Conservation (phyloP, 139 green algal genomes). For the Micractinium sp. region DNA sequence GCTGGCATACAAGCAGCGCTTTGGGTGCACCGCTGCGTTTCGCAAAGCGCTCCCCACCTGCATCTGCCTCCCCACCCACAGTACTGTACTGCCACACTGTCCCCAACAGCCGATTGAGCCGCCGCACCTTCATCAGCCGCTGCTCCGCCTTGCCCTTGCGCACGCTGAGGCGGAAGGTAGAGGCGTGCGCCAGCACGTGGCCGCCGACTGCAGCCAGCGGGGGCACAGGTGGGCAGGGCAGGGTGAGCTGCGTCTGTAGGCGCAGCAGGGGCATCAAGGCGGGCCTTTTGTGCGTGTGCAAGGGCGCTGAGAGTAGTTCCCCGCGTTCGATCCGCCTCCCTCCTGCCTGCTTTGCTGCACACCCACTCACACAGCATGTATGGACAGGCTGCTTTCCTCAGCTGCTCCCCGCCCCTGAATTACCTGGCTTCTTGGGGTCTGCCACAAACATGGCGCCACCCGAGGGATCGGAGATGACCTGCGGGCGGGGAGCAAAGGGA, state of each 20-base stretch:
- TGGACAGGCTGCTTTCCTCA: background rate
- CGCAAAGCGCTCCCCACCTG: no score
- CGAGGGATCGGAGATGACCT: constrained; percentile 78
- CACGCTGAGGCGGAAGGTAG: constrained; percentile 67
- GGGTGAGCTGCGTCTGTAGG: background rate
- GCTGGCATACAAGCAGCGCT: no score
- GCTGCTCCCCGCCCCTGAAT: background rate
- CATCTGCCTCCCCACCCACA: no score
- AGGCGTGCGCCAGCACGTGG: constrained; percentile 87
- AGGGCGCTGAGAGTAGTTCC: no score
- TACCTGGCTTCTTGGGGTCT: constrained; percentile 44
- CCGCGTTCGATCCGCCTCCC: no score
- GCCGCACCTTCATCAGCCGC: constrained; percentile 83
- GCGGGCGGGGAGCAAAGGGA: background rate
- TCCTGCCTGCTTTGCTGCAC: background rate
- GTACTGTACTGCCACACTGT: background rate
- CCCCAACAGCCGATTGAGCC: background rate
- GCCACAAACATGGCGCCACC: constrained; percentile 86
- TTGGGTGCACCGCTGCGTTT: no score
- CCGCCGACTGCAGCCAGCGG: constrained; percentile 37
- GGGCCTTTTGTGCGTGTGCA: background rate
- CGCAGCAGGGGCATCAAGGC: background rate
- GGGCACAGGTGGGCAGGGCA: background rate
- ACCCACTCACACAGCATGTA: background rate
- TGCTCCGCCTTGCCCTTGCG: constrained; percentile 93